phyloP scores from a whole-genome alignment of 306 rosid species.

The Hippophae gyantsensis region DNA sequence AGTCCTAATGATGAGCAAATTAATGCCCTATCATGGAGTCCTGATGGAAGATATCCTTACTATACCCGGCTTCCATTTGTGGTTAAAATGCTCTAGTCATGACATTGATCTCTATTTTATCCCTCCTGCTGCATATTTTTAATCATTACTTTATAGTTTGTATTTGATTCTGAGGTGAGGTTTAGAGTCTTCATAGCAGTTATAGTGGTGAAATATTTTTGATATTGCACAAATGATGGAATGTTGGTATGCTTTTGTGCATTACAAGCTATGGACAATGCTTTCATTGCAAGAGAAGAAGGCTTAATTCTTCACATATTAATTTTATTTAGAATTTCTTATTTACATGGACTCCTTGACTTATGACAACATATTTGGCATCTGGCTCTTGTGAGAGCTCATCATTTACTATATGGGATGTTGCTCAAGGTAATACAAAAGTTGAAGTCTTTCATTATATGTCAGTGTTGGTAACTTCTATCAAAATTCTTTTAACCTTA shows the following conservation, averaged over 20 bases:
- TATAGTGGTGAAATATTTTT: background rate
- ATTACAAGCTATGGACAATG: background rate
- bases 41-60: constrained; percentile 93
- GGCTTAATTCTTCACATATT: background rate
- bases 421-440: constrained; percentile 64
- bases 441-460: background rate
- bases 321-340: background rate
- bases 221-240: background rate
- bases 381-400: constrained; percentile 85
- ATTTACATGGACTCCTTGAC: constrained; percentile 43
- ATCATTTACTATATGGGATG: constrained; percentile 86
- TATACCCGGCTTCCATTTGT: background rate
- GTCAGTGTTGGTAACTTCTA: background rate
- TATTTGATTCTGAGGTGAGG: background rate
- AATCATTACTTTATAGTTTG: background rate
- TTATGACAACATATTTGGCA: constrained; percentile 56
- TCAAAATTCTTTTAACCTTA: background rate
- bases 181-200: background rate
- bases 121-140: background rate
- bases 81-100: background rate
- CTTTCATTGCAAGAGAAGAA: background rate
- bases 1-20: constrained; percentile 62
- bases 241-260: background rate
- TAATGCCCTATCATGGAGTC: constrained; percentile 88
- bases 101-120: background rate